Conservation (phyloP, 768 basidiomycete genomes). For the Termitomyces heimii region DNA sequence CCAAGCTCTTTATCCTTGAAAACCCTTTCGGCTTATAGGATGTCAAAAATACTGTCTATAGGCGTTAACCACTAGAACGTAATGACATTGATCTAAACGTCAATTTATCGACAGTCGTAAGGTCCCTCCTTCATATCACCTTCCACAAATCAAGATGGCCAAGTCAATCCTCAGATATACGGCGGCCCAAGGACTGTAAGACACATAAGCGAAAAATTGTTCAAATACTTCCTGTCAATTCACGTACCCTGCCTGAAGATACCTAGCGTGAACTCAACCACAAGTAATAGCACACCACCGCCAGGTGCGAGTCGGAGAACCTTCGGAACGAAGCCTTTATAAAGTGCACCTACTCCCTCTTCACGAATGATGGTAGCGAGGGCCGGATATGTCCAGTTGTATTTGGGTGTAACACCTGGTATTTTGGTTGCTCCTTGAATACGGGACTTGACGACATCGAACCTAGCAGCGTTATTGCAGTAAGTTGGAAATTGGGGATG, state of each 20-base stretch:
- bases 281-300: constrained; percentile 88
- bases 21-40: background rate
- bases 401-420: constrained; percentile 76
- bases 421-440: constrained; percentile 71
- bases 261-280: constrained; percentile 83
- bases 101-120: background rate
- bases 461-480: constrained; percentile 24
- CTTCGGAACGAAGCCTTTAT: constrained; percentile 96
- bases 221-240: background rate
- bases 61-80: background rate
- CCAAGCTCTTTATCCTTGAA: background rate
- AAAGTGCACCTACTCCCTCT: constrained; percentile 81
- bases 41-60: too few species aligned
- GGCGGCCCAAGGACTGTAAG: constrained; percentile 40
- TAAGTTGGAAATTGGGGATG: background rate
- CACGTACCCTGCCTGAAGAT: constrained; percentile 66
- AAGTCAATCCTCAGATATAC: constrained; percentile 29
- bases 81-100: background rate
- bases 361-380: constrained; percentile 77
- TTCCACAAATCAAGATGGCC: background rate
- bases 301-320: constrained; percentile 93
- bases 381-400: constrained; percentile 95
- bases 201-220: background rate
- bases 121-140: background rate
- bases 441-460: constrained; percentile 40